phyloP scores from a whole-genome alignment of 768 basidiomycete genomes.

The Boletus rufocinnamomeus region DNA sequence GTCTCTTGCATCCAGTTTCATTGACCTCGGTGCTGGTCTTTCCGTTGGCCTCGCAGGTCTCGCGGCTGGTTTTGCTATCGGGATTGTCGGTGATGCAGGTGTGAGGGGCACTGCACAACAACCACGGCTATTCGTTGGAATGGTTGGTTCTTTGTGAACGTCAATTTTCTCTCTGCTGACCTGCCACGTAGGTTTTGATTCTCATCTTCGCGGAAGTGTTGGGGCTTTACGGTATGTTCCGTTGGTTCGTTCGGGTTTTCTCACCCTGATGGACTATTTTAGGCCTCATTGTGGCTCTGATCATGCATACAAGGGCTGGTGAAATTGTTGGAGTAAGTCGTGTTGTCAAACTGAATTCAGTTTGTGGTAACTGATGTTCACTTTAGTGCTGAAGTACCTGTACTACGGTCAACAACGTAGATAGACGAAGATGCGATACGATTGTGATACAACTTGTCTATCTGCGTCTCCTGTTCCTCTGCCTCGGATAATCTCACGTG shows the following conservation, averaged over 20 bases:
- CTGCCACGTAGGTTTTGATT: slow-evolving; percentile 73
- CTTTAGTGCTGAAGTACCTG: slow-evolving; percentile 29
- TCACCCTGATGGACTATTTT: slow-evolving; percentile 1
- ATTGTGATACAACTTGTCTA: slow-evolving; percentile 11
- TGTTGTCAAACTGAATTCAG: background rate
- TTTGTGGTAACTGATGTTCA: background rate
- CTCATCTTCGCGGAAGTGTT: slow-evolving; percentile 97
- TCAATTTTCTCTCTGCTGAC: slow-evolving; percentile 6
- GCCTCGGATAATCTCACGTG: slow-evolving; percentile 6
- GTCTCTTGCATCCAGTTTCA: slow-evolving; percentile 92
- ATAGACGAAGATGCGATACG: slow-evolving; percentile 4
- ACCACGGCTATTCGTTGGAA: slow-evolving; percentile 90
- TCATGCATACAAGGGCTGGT: slow-evolving; percentile 82
- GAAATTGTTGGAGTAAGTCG: slow-evolving; percentile 23
- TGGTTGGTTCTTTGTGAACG: slow-evolving; percentile 51
- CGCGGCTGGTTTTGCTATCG: slow-evolving; percentile 96
- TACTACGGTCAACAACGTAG: slow-evolving; percentile 4
- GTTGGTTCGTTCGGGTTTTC: background rate
- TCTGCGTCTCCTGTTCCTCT: slow-evolving; percentile 2
- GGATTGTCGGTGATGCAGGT: slow-evolving; percentile 98
- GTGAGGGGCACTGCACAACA: slow-evolving; percentile 98
- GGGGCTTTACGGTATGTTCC: slow-evolving; percentile 76
- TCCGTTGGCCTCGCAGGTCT: slow-evolving; percentile 93
- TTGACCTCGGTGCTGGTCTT: slow-evolving; percentile 92
- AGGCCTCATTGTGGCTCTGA: slow-evolving; percentile 91